phyloP scores from a whole-genome alignment of 352 stramenopile genomes.

The Phytophthora nicotianae region DNA sequence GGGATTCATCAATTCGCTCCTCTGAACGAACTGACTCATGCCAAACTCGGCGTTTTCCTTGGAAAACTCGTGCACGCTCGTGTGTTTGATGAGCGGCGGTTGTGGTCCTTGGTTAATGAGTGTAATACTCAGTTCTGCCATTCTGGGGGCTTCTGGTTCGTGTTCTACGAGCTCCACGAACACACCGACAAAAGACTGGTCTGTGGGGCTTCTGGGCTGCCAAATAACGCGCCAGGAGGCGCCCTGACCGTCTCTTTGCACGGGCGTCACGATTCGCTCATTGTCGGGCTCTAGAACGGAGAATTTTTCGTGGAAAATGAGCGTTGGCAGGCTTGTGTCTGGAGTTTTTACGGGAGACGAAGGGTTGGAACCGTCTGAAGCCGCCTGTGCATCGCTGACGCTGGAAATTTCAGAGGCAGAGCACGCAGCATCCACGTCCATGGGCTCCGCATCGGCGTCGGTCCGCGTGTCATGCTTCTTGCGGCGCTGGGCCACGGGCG shows the following conservation, averaged over 20 bases:
- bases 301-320: conserved; percentile 47
- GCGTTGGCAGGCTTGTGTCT: conserved; percentile 1
- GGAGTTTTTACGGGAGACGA: conserved; percentile 21
- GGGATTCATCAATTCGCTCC: conserved; percentile 53
- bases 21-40: conserved; percentile 54
- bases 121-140: conserved; percentile 48
- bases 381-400: conserved; percentile 6
- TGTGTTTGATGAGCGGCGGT: conserved; percentile 39
- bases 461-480: conserved; percentile 36
- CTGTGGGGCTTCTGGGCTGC: conserved; percentile 54
- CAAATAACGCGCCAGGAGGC: conserved; percentile 68
- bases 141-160: conserved; percentile 1
- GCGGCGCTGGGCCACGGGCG: conserved; percentile 26
- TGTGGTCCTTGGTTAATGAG: conserved; percentile 41
- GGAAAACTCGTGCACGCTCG: conserved; percentile 57
- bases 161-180: conserved; percentile 60
- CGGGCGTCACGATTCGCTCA: conserved; percentile 33
- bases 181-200: conserved; percentile 56
- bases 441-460: conserved; percentile 12
- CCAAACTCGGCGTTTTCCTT: conserved; percentile 56
- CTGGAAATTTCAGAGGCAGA: conserved; percentile 2
- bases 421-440: conserved; percentile 11
- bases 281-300: conserved; percentile 48
- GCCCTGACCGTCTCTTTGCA: conserved; percentile 42
- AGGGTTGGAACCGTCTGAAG: not conserved